Conservation (phyloP, 805 yeast species). For the Cyberlindnera veronae region DNA sequence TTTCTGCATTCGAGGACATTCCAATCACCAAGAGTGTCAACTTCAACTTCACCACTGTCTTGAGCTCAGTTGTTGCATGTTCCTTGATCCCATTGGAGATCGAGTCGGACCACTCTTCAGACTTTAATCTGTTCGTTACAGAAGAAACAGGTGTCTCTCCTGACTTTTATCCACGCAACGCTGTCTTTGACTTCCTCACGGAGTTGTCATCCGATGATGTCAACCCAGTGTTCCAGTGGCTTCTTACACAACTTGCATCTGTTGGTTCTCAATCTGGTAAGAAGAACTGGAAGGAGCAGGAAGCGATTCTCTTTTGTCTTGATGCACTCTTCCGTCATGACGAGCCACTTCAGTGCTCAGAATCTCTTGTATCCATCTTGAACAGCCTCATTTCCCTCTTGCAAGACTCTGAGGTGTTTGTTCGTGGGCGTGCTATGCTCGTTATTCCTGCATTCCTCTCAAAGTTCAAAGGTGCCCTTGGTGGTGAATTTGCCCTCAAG, state of each 20-base stretch:
- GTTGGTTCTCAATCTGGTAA: neutral
- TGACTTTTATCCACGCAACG: conserved; percentile 54
- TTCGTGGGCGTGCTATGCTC: conserved; percentile 47
- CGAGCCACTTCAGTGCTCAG: conserved; percentile 27
- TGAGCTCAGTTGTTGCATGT: conserved; percentile 17
- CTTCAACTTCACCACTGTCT: neutral
- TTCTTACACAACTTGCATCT: conserved; percentile 3
- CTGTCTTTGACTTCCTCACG: conserved; percentile 52
- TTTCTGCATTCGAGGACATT: conserved; percentile 25
- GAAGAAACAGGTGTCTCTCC: conserved; percentile 69
- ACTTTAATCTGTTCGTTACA: conserved; percentile 68
- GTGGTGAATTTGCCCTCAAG: conserved; percentile 29
- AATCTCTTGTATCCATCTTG: conserved; percentile 16
- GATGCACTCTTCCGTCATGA: conserved; percentile 40
- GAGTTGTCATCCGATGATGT: conserved; percentile 45
- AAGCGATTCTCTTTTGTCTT: conserved; percentile 52
- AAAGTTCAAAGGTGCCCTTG: conserved; percentile 40
- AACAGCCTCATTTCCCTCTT: conserved; percentile 11
- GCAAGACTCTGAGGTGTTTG: conserved; percentile 32
- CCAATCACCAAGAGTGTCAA: conserved; percentile 1
- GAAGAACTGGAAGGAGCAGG: conserved; percentile 40
- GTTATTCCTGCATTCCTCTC: conserved; percentile 55
- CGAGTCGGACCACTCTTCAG: conserved; percentile 49
- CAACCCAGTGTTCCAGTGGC: conserved; percentile 12
- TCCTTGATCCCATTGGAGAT: conserved; percentile 28